Conservation (phyloP, 805 yeast species). For the Starmerella geochares region DNA sequence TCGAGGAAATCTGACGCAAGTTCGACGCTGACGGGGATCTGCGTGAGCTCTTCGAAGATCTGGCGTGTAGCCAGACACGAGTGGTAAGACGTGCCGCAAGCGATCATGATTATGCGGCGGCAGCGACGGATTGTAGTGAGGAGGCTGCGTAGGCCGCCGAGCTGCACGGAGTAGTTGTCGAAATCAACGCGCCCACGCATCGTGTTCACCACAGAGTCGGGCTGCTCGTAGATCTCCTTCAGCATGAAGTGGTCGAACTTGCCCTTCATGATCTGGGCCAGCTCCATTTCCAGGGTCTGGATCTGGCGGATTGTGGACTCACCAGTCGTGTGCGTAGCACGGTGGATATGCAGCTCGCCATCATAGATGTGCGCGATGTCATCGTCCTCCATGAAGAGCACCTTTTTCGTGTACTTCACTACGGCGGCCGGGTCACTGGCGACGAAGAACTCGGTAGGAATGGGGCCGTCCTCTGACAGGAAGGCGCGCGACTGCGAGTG, state of each 20-base stretch:
- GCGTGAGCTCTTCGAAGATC: slow-evolving; percentile 90
- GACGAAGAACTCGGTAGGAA: slow-evolving; percentile 89
- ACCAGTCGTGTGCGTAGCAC: slow-evolving; percentile 72
- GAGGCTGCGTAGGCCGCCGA: slow-evolving; percentile 84
- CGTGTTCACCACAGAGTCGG: slow-evolving; percentile 94
- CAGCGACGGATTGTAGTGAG: slow-evolving; percentile 85
- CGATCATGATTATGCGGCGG: slow-evolving; percentile 93
- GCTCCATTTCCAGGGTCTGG: slow-evolving; percentile 92
- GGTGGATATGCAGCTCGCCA: slow-evolving; percentile 96
- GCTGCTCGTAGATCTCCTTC: slow-evolving; percentile 97
- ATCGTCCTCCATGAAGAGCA: slow-evolving; percentile 90
- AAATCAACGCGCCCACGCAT: slow-evolving; percentile 99
- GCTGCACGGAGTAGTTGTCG: slow-evolving; percentile 58
- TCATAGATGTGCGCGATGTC: slow-evolving; percentile 97
- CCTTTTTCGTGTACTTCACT: slow-evolving; percentile 93
- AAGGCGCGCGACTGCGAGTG: slow-evolving; percentile 95
- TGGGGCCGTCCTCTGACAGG: slow-evolving; percentile 88
- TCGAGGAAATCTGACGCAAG: slow-evolving; percentile 46
- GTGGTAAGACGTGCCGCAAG: slow-evolving; percentile 98
- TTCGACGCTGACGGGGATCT: slow-evolving; percentile 34
- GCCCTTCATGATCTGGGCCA: slow-evolving; percentile 97
- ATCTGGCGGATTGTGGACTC: slow-evolving; percentile 92
- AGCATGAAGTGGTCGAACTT: slow-evolving; percentile 94
- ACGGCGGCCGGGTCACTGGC: slow-evolving; percentile 97
- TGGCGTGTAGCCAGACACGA: slow-evolving; percentile 96